Evolutionary conservation across 2,329 filamentous ascomycete species (phyloP), one percentile per base, ranked within the genome.

Genomic region (Claviceps sp.): DNA sequence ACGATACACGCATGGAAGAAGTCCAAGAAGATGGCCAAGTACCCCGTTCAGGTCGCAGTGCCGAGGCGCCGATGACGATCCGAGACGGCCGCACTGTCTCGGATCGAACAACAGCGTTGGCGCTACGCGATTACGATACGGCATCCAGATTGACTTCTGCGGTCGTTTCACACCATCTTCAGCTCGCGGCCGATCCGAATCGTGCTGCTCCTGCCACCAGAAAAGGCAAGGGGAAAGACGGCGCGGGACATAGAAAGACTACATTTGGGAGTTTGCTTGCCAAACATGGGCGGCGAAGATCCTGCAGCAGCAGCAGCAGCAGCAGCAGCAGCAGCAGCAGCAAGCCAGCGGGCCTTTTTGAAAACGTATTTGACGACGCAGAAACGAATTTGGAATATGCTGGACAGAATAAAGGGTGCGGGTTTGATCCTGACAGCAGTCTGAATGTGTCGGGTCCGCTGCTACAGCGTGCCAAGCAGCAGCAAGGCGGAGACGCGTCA

Each of bases 81-180:
- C 9, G 43, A 34, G 44, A 9, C 26, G 44, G 16, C 44, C 36
- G 36, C n/a, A 18, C 44, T 22, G 44, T 51, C 16, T 47, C 44
- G 13, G 44, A 37, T 8, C 24, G 43, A 34, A 34, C 49, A 36
- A 47, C 49, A n/a, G 44, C 44, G 4, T 20, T 51, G 13, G 49
- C 49, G 22, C 49, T 51, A 41, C 49, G 38, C 34, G 30, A 51
- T 42, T 26, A 41, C 49, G 49, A 51, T 36, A 51, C 49, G 36
- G 44, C 49, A 7, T 47, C 49, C 13, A 51, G 44, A n/a, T 16
- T 42, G 5, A 44, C 49, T 18, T 47, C 49, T 26, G 43, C 22
- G 24, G 49, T 42, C 11, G 44, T 40, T 30, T 30, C 24, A 34
- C 22, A 37, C 13, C 24, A 40, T 43, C 2, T n/a, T n/a, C 37